phyloP scores from a whole-genome alignment of 768 basidiomycete species.

The Russula earlei region DNA sequence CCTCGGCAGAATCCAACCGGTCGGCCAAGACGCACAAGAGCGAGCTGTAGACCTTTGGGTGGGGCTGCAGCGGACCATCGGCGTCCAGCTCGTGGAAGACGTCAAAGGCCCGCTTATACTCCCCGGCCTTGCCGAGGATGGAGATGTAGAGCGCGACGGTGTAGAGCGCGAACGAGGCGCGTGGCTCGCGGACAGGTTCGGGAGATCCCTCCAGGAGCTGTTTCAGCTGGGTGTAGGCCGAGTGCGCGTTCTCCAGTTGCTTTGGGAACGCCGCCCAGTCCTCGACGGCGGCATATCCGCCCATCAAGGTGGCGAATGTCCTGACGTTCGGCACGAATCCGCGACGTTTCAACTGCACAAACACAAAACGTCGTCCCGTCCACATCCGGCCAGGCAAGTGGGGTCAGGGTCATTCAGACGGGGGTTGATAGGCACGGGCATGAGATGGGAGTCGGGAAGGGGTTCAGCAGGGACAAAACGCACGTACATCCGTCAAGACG shows the following conservation, averaged over 20 bases:
- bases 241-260: constrained; percentile 52
- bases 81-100: constrained; percentile 60
- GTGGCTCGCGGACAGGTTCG: constrained; percentile 34
- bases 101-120: constrained; percentile 63
- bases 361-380: not conserved
- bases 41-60: constrained; percentile 51
- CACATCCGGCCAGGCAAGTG: no score
- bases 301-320: constrained; percentile 65
- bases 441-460: no score
- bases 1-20: constrained; percentile 21
- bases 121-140: constrained; percentile 50
- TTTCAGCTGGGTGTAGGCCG: constrained; percentile 49
- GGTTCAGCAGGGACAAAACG: no score
- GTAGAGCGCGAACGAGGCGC: not conserved
- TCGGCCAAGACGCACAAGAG: constrained; percentile 47
- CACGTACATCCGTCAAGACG: constrained; percentile 63
- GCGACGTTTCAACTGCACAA: constrained; percentile 70
- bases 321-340: constrained; percentile 59
- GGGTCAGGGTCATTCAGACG: no score
- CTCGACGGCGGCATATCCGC: constrained; percentile 50
- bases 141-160: constrained; percentile 57
- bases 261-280: constrained; percentile 50
- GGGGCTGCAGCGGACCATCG: constrained; percentile 54
- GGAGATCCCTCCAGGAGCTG: constrained; percentile 40
- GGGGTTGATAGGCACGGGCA: no score